These are phyloP conservation scores for Colletotrichum neosansevieriae DNA, from an alignment of 2,329 filamentous ascomycete species.

Conservation along the genomic window DNA sequence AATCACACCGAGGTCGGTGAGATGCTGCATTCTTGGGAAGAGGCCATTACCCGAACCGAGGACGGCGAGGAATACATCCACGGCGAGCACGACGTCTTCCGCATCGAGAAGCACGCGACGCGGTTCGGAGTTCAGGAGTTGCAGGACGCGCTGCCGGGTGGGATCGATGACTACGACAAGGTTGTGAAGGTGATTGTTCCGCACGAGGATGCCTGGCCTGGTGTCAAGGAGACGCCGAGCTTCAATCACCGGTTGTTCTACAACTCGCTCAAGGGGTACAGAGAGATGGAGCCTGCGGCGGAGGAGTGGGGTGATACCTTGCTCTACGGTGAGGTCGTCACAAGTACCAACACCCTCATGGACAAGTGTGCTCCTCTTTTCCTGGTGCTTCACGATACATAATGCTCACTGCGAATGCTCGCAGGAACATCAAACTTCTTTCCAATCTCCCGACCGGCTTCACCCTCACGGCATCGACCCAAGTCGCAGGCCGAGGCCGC, in stretches of 20 bases:
- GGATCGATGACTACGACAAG: conserved; percentile 79
- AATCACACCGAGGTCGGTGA: conserved; percentile 74
- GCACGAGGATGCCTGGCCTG: conserved; percentile 76
- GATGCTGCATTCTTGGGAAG: conserved; percentile 74
- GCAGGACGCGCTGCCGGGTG: conserved; percentile 63
- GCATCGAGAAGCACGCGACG: conserved; percentile 75
- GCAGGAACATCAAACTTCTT: conserved; percentile 81
- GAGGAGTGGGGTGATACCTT: conserved; percentile 80
- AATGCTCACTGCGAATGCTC: too few relatives aligned
- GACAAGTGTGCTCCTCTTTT: conserved; percentile 73
- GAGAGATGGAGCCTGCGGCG: conserved; percentile 65
- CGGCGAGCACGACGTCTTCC: conserved; percentile 86
- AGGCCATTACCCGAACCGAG: conserved; percentile 75
- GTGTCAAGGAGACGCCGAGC: conserved; percentile 79
- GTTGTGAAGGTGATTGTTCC: conserved; percentile 80
- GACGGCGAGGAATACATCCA: conserved; percentile 75
- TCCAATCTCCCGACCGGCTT: conserved; percentile 85
- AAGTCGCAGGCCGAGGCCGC: conserved; percentile 88
- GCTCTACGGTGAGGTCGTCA: conserved; percentile 91
- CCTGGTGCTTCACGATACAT: too few relatives aligned
- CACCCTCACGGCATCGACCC: conserved; percentile 86
- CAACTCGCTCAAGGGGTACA: conserved; percentile 76
- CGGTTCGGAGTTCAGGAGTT: conserved; percentile 69
- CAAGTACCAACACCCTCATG: conserved; percentile 91
- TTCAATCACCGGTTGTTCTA: conserved; percentile 90